phyloP scores from a whole-genome alignment of 495 filamentous ascomycete genomes.

The Daldinia grandis region DNA sequence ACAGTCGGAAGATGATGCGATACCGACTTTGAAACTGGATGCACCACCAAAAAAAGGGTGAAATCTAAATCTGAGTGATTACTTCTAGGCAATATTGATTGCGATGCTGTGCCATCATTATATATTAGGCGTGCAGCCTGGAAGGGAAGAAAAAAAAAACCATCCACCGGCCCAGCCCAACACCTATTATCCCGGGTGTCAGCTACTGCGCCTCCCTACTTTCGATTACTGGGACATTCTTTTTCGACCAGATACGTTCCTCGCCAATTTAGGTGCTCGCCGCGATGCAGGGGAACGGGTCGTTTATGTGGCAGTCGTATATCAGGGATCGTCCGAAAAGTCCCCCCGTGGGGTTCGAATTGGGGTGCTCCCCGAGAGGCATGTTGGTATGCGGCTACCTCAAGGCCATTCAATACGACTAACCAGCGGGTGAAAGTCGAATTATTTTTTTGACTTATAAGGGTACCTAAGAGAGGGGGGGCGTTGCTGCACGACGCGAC shows the following conservation, averaged over 20 bases:
- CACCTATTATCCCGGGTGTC: neutral
- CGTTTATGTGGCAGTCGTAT: neutral
- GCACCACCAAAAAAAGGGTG: slow-evolving; percentile 12
- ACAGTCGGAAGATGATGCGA: slow-evolving; percentile 6
- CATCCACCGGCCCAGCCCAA: neutral
- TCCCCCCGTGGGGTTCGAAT: neutral
- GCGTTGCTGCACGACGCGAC: neutral
- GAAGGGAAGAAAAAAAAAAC: neutral
- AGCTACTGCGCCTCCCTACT: slow-evolving; percentile 1
- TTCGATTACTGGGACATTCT: neutral
- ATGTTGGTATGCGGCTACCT: neutral
- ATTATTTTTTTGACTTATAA: neutral
- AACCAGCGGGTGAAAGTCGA: neutral
- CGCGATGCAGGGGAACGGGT: neutral
- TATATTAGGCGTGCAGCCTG: neutral
- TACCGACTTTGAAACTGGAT: slow-evolving; percentile 25
- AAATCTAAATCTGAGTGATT: neutral
- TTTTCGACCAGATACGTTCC: neutral
- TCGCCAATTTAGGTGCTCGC: neutral
- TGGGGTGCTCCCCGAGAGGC: neutral
- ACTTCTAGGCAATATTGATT: neutral
- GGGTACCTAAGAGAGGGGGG: neutral
- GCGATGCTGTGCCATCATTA: neutral
- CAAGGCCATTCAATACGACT: neutral
- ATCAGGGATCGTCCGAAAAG: neutral